phyloP scores from a whole-genome alignment of 495 filamentous ascomycete genomes.

The Elasticomyces elasticus region DNA sequence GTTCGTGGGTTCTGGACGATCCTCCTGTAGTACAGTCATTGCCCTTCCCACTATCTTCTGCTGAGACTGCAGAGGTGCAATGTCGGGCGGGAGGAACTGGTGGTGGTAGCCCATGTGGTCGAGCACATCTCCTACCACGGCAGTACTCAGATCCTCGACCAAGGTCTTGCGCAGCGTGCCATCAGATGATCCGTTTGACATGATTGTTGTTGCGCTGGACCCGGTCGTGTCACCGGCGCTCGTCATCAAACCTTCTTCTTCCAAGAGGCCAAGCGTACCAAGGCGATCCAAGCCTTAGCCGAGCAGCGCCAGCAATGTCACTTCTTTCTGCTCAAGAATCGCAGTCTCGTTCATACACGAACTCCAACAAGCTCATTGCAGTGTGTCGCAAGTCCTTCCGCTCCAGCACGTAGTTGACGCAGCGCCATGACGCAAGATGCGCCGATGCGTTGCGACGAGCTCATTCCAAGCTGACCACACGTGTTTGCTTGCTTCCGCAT shows the following conservation, averaged over 20 bases:
- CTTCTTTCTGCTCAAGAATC: no score
- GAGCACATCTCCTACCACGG: not conserved
- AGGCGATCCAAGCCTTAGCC: no score
- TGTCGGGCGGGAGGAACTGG: conserved; percentile 3
- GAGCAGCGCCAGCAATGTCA: no score
- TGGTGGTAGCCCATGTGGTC: conserved; percentile 2
- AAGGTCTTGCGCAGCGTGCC: not conserved
- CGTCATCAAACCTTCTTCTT: no score
- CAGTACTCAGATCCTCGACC: not conserved
- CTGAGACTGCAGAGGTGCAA: not conserved
- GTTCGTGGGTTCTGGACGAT: not conserved
- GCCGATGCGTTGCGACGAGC: not conserved
- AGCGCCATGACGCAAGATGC: not conserved
- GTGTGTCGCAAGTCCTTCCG: no score
- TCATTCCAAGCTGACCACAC: not conserved
- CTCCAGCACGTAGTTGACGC: no score
- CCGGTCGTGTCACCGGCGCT: no score
- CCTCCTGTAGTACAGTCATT: not conserved
- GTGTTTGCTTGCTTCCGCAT: not conserved
- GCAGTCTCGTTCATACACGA: no score
- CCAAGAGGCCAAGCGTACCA: no score
- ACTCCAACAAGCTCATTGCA: no score
- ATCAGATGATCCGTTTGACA: not conserved
- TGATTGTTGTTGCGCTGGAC: not conserved
- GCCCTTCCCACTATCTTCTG: conserved; percentile 1